A percentile compares a stretch with the other conserved stretches of the same genome.
These are phyloP conservation scores for Solanum boliviense DNA, from an alignment of 257 asterid genomes.

Conservation along the genomic window DNA sequence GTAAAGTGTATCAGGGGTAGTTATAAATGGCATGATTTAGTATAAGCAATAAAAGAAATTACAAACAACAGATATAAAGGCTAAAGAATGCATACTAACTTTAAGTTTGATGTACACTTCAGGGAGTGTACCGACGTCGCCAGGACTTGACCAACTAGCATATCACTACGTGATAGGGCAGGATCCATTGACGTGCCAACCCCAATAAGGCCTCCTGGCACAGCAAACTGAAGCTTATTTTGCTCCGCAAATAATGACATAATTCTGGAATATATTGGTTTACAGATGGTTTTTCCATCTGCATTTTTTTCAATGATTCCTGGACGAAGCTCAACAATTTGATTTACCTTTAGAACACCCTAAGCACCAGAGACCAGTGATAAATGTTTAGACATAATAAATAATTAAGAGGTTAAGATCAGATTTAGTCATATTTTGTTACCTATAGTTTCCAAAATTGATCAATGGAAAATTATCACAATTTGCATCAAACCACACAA, in stretches of 20 bases:
- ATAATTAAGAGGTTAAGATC: neutral
- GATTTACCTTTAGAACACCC: conserved; percentile 90
- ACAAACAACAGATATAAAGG: neutral
- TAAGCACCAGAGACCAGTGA: conserved; percentile 9
- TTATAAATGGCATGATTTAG: neutral
- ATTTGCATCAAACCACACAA: neutral
- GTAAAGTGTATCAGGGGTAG: neutral
- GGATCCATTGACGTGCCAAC: conserved; percentile 99
- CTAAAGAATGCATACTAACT: conserved; percentile 24
- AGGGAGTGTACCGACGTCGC: conserved; percentile 91
- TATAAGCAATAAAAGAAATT: neutral
- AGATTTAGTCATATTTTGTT: neutral
- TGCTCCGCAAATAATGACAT: conserved; percentile 82
- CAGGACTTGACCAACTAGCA: conserved; percentile 96
- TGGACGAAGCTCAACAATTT: conserved; percentile 34
- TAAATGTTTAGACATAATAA: neutral
- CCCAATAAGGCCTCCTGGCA: conserved; percentile 28
- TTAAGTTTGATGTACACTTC: conserved; percentile 75
- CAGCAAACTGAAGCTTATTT: conserved; percentile 74
- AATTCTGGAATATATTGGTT: conserved; percentile 85
- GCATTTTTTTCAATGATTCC: conserved; percentile 69
- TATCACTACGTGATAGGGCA: conserved; percentile 86
- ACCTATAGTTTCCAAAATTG: neutral
- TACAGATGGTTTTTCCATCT: conserved; percentile 67
- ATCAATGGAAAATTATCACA: neutral